These are phyloP conservation scores for Myxozyma sirexii DNA, from an alignment of 805 yeast genomes.

Conservation along the genomic window DNA sequence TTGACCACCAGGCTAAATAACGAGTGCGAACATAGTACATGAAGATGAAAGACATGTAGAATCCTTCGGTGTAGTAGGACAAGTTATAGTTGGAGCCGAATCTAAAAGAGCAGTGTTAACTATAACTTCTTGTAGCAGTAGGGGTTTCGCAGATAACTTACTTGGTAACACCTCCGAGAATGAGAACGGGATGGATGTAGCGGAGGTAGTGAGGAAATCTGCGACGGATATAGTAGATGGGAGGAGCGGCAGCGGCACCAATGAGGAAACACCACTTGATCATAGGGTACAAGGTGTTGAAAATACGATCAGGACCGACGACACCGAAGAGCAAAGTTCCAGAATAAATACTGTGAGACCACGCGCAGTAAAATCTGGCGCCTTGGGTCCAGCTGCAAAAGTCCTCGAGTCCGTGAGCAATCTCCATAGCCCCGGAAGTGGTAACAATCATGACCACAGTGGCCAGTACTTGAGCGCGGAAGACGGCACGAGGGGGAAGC, in stretches of 20 bases:
- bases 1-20: slow-evolving; percentile 73
- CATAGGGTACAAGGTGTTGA: slow-evolving; percentile 55
- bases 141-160: not conserved
- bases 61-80: slow-evolving; percentile 77
- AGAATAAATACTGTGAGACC: slow-evolving; percentile 52
- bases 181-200: slow-evolving; percentile 66
- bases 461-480: slow-evolving; percentile 54
- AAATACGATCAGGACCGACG: slow-evolving; percentile 64
- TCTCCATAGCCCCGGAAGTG: slow-evolving; percentile 47
- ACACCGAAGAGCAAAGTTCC: slow-evolving; percentile 67
- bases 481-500: slow-evolving; percentile 62
- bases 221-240: slow-evolving; percentile 42
- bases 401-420: slow-evolving; percentile 40
- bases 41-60: slow-evolving; percentile 61
- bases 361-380: slow-evolving; percentile 53
- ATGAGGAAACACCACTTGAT: slow-evolving; percentile 62
- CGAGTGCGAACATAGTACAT: slow-evolving; percentile 58
- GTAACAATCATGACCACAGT: slow-evolving; percentile 49
- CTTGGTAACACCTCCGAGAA: slow-evolving; percentile 46
- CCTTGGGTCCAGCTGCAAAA: slow-evolving; percentile 51
- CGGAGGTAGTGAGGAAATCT: slow-evolving; percentile 37
- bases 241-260: slow-evolving; percentile 55
- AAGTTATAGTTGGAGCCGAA: slow-evolving; percentile 51
- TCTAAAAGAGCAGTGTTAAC: not conserved
- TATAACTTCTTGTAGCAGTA: not conserved